phyloP scores from a whole-genome alignment of 495 filamentous ascomycete species.

The Aspergillus sparsus region DNA sequence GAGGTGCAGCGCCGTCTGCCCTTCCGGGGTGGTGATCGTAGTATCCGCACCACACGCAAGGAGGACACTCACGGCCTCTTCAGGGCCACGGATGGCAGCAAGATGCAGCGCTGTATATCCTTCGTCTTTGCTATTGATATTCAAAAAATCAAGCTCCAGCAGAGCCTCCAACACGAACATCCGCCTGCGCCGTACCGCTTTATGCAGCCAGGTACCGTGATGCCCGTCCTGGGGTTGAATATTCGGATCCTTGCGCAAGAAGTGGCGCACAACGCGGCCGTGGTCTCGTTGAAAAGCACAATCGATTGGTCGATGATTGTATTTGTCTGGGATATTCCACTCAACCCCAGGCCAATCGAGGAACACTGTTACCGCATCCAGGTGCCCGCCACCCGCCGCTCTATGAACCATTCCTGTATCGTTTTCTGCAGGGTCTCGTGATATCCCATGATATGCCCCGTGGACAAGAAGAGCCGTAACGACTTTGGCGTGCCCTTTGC shows the following conservation, averaged over 20 bases:
- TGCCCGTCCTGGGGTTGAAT: neutral
- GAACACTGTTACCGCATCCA: neutral
- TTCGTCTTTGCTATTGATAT: neutral
- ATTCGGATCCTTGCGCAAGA: neutral
- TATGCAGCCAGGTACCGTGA: neutral
- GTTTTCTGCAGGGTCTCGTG: neutral
- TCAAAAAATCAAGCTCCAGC: neutral
- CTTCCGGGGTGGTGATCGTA: neutral
- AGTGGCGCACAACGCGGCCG: neutral
- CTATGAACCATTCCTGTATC: neutral
- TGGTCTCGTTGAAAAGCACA: neutral
- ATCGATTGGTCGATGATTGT: neutral
- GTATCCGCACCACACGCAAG: neutral
- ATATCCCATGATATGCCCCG: neutral
- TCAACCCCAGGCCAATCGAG: neutral
- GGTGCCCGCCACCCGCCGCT: neutral
- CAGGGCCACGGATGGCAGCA: neutral
- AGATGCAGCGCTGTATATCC: constrained; percentile 2
- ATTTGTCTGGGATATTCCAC: neutral
- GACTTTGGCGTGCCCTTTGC: neutral
- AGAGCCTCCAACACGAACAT: neutral
- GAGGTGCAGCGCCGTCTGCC: constrained; percentile 1
- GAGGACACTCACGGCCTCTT: neutral
- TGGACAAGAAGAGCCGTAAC: neutral
- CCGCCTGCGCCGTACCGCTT: neutral